Evolutionary conservation across 2,329 filamentous ascomycete species (phyloP).

Genomic region (Pseudodiploospora longispora): DNA sequence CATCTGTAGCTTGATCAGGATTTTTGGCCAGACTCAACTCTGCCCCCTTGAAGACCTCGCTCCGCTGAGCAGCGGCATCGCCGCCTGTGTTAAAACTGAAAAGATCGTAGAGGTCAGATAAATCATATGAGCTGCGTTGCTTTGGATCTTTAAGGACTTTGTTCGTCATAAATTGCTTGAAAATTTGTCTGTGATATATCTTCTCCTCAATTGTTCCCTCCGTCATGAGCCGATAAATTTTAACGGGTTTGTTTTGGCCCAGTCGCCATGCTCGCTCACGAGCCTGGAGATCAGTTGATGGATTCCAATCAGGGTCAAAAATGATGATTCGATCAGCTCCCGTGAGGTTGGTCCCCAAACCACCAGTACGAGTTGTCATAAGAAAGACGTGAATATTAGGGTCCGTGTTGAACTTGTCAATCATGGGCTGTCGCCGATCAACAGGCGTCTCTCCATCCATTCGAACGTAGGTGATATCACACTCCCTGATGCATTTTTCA

Average conservation of each 20-base stretch:
- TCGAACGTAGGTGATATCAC: constrained; percentile 66
- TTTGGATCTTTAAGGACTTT: constrained; percentile 94
- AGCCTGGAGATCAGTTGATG: constrained; percentile 90
- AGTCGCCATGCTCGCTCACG: constrained; percentile 92
- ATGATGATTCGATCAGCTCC: constrained; percentile 95
- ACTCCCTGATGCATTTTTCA: constrained; percentile 68
- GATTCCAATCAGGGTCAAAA: constrained; percentile 98
- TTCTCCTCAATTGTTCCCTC: constrained; percentile 98
- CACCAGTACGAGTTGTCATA: constrained; percentile 90
- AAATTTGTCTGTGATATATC: constrained; percentile 97
- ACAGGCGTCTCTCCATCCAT: constrained; percentile 94
- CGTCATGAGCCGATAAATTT: constrained; percentile 96
- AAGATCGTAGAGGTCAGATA: constrained; percentile 84
- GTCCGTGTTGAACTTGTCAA: constrained; percentile 86
- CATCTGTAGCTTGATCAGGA: constrained; percentile 4
- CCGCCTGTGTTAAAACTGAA: constrained; percentile 61
- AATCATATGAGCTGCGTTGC: constrained; percentile 82
- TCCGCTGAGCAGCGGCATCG: constrained; percentile 60
- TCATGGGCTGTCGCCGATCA: constrained; percentile 77
- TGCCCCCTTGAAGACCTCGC: constrained; percentile 78
- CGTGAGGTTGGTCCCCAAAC: constrained; percentile 87
- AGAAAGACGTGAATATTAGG: constrained; percentile 79
- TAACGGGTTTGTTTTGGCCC: constrained; percentile 89
- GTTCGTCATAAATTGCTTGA: constrained; percentile 96
- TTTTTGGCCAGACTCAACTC: constrained; percentile 45